Conservation (phyloP, 768 basidiomycete species). For the Clitopilus hobsonii region DNA sequence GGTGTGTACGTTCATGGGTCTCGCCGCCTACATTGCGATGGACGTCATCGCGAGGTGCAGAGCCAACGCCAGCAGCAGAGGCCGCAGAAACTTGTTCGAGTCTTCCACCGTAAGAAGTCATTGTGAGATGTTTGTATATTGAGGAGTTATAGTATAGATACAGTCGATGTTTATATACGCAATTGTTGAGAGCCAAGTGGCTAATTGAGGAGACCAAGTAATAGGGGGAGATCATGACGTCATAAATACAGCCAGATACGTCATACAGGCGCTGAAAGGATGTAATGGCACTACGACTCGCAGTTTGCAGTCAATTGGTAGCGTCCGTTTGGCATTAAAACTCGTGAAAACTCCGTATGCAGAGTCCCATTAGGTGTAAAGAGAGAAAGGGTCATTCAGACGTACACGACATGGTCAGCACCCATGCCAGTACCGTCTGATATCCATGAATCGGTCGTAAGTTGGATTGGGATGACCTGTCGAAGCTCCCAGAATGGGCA, state of each 20-base stretch:
- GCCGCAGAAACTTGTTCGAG: not conserved
- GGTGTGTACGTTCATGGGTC: not conserved
- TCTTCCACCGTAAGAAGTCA: not conserved
- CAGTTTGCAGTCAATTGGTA: not conserved
- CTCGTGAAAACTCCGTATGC: not conserved
- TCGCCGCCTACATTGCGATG: not conserved
- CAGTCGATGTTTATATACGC: not conserved
- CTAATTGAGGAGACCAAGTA: no score
- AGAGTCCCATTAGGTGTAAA: no score
- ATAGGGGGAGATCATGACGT: not conserved
- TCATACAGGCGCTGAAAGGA: not conserved
- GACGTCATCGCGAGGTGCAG: not conserved
- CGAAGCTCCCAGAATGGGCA: constrained; percentile 58
- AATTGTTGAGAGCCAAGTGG: no score
- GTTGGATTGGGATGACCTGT: constrained; percentile 54
- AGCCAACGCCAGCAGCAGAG: not conserved
- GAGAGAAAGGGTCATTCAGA: not conserved
- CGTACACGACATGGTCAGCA: constrained; percentile 1
- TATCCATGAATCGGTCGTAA: constrained; percentile 60
- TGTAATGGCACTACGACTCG: not conserved
- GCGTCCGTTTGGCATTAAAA: not conserved
- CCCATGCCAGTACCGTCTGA: constrained; percentile 32
- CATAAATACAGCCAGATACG: not conserved
- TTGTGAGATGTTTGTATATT: no score
- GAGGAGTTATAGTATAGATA: no score